Evolutionary conservation across 345 rosid species (phyloP), one percentile per base, ranked within the genome.

Genomic region (Limnanthes douglasii): DNA sequence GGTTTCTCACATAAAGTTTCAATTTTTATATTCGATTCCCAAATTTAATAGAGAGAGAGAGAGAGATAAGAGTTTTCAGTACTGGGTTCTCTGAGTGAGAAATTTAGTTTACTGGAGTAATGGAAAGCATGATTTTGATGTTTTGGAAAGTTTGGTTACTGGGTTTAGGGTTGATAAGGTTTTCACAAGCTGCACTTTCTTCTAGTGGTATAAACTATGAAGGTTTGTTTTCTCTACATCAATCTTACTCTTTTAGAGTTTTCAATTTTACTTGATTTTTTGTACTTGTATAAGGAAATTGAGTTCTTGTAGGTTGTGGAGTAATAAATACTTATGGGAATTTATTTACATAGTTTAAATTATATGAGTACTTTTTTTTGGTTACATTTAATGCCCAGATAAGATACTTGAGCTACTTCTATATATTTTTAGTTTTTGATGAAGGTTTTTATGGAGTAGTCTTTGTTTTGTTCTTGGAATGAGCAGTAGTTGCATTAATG

Each of bases 171-270:
- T 60, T 73, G 15, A 21, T 71, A 52, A 63, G 70, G 51, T 24
- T 58, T 63, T 73, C 93, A 38, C 45, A 57, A 45, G 99, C 99
- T 34, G 77, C 93, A 34, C 99, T 92, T 54, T 92, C 99, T 51
- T 94, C 96, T 18, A 35, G 74, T 50, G 99, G 99, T 39, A 70
- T 92, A 2, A 92, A 92, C 83, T 92, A 75, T 61, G 99, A 92
- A 78, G 99, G 96, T 92, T 10, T 42, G 80, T 57, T 42, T 50
- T 42, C 51, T 48, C 29, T 48, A 4, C 11, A 15, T 53, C 28
- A 26, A 9, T 27, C 13, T 18, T 6, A 12, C 16, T 32, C 13
- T 21, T 12, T 31, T 13, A 2, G 27, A 37, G 8, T 11, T 14
- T 31, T 23, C 13, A 11, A 15, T 13, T 40, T 41, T 21, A 21